These are phyloP conservation scores for Capsicum baccatum DNA, from an alignment of 257 asterid species.

Conservation along the genomic window DNA sequence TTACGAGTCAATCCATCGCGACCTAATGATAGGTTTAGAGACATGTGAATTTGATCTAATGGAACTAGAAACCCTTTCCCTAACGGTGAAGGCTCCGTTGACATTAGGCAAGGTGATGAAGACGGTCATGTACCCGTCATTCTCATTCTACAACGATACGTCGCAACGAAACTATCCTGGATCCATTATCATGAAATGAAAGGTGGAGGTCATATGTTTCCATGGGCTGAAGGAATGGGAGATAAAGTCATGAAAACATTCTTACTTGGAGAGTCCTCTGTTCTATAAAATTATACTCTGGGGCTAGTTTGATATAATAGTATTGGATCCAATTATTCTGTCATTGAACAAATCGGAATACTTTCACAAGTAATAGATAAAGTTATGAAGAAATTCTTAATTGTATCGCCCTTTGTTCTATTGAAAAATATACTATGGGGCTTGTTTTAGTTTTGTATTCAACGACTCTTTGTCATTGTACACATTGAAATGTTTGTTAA, in stretches of 20 bases:
- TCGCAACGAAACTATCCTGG: slow-evolving; percentile 73
- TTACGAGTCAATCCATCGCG: slow-evolving; percentile 69
- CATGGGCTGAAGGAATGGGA: slow-evolving; percentile 60
- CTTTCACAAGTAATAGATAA: too few species aligned
- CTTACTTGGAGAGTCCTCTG: too few species aligned
- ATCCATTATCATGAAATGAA: slow-evolving; percentile 78
- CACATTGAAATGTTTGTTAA: too few species aligned
- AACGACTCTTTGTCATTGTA: too few species aligned
- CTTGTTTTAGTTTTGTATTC: too few species aligned
- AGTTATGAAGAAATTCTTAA: too few species aligned
- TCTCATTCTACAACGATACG: slow-evolving; percentile 55
- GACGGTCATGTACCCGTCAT: slow-evolving; percentile 67
- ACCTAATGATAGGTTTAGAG: slow-evolving; percentile 71
- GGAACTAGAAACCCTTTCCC: slow-evolving; percentile 69
- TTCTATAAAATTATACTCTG: not conserved
- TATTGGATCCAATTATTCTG: not conserved
- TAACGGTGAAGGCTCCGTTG: slow-evolving; percentile 62
- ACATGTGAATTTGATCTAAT: slow-evolving; percentile 81
- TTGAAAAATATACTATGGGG: too few species aligned
- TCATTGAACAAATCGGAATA: slow-evolving; percentile 4
- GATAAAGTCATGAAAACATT: slow-evolving; percentile 29
- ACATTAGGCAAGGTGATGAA: slow-evolving; percentile 88
- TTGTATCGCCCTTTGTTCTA: too few species aligned
- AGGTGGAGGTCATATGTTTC: slow-evolving; percentile 80
- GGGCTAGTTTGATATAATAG: too few species aligned